phyloP scores from a whole-genome alignment of 2,329 filamentous ascomycete genomes.

The Hypoxylon sp. region DNA sequence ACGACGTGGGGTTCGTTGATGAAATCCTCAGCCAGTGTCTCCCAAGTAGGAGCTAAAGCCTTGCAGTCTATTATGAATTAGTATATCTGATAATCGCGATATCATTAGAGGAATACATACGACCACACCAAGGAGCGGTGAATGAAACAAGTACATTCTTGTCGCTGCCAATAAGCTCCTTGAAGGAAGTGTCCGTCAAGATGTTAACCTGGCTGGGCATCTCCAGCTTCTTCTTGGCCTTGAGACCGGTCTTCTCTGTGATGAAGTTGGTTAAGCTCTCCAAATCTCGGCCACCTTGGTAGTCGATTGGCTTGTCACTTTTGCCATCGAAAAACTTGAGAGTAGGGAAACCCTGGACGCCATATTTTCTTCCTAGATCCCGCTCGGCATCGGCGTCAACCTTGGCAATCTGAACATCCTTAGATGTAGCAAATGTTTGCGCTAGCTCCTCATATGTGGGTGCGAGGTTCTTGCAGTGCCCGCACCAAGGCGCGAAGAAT shows the following conservation, averaged over 20 bases:
- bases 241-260: conserved; percentile 85
- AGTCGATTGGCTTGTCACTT: conserved; percentile 84
- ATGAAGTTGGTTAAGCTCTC: conserved; percentile 86
- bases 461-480: conserved; percentile 97
- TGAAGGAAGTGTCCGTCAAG: conserved; percentile 83
- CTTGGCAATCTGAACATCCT: conserved; percentile 86
- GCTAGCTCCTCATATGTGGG: conserved; percentile 95
- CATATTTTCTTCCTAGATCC: conserved; percentile 83
- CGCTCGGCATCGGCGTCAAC: conserved; percentile 94
- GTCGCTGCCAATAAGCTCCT: conserved; percentile 78
- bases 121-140: conserved; percentile 97
- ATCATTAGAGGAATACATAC: conserved; percentile 66
- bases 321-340: conserved; percentile 98
- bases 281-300: conserved; percentile 85
- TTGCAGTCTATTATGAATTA: conserved; percentile 81
- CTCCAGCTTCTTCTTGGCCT: conserved; percentile 78
- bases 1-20: conserved; percentile 78
- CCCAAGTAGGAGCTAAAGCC: conserved; percentile 87
- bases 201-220: conserved; percentile 79
- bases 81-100: conserved; percentile 25
- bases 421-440: conserved; percentile 73
- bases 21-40: conserved; percentile 85
- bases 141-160: conserved; percentile 95
- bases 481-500: conserved; percentile 99
- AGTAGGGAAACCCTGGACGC: conserved; percentile 93